Conservation (phyloP, 768 basidiomycete species). For the Roridomyces roridus region DNA sequence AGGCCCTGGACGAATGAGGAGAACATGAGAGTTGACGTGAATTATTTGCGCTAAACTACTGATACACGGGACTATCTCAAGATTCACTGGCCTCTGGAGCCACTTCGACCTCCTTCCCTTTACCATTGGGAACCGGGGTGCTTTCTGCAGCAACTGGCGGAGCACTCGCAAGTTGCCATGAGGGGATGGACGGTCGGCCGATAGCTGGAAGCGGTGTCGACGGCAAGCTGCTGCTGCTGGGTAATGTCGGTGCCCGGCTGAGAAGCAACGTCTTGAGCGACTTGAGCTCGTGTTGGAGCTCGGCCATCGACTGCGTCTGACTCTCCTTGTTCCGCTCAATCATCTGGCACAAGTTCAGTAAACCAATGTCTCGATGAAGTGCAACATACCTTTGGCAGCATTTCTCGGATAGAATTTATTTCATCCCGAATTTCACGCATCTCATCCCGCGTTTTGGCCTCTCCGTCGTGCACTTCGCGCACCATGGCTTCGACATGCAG, state of each 20-base stretch:
- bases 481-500: slow-evolving; percentile 76
- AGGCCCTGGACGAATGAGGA: slow-evolving; percentile 77
- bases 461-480: slow-evolving; percentile 77
- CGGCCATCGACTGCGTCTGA: slow-evolving; percentile 81
- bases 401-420: slow-evolving; percentile 86
- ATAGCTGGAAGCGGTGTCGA: slow-evolving; percentile 58
- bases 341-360: slow-evolving; percentile 63
- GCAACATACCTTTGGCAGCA: slow-evolving; percentile 84
- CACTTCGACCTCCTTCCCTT: slow-evolving; percentile 62
- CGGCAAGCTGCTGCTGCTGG: slow-evolving; percentile 45
- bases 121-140: slow-evolving; percentile 46
- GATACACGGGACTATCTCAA: slow-evolving; percentile 2
- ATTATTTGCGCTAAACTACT: slow-evolving; percentile 10
- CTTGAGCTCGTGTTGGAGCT: slow-evolving; percentile 93
- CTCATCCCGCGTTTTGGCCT: slow-evolving; percentile 81
- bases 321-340: slow-evolving; percentile 91
- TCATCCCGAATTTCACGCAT: slow-evolving; percentile 93
- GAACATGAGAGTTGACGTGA: slow-evolving; percentile 57
- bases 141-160: slow-evolving; percentile 29
- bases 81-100: slow-evolving; percentile 8
- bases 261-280: slow-evolving; percentile 91
- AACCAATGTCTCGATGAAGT: slow-evolving; percentile 6
- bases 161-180: slow-evolving; percentile 82
- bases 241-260: slow-evolving; percentile 63
- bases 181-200: slow-evolving; percentile 79